Evolutionary conservation across 2,329 filamentous ascomycete genomes (phyloP).

Genomic region (Apiospora rasikravindrae): DNA sequence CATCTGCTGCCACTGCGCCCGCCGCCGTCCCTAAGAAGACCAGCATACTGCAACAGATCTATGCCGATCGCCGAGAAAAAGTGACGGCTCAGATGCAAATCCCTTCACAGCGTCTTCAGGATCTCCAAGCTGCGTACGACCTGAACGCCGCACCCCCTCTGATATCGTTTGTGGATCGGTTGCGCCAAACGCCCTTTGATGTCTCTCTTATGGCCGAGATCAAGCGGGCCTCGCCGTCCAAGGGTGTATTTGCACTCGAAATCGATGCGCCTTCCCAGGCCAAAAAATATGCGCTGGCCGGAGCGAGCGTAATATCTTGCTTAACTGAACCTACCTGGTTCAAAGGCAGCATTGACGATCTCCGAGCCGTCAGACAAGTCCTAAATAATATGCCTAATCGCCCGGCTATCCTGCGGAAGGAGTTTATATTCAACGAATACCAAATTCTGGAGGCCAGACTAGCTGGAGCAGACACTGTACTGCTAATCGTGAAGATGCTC

Average conservation of each 20-base stretch:
- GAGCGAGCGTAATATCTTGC: conserved; percentile 97
- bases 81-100: conserved; percentile 83
- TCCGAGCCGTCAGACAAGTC: conserved; percentile 84
- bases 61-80: conserved; percentile 75
- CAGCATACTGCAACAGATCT: conserved; percentile 92
- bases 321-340: conserved; percentile 99
- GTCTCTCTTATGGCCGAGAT: conserved; percentile 97
- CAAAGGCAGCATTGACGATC: conserved; percentile 94
- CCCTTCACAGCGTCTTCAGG: conserved; percentile 80
- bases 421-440: conserved; percentile 98
- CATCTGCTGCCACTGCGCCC: conserved; percentile 33
- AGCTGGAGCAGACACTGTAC: conserved; percentile 90
- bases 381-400: conserved; percentile 91
- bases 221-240: conserved; percentile 94
- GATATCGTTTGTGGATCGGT: conserved; percentile 77
- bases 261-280: conserved; percentile 91
- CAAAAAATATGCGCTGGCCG: conserved; percentile 87
- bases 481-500: conserved; percentile 98
- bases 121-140: conserved; percentile 86
- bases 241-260: conserved; percentile 88
- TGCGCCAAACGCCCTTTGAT: conserved; percentile 83
- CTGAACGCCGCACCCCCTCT: conserved; percentile 84
- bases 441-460: conserved; percentile 94
- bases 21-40: conserved; percentile 54
- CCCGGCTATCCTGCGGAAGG: conserved; percentile 90